These are phyloP conservation scores for Penicillium subrubescens DNA, from an alignment of 495 filamentous ascomycete genomes.

Conservation along the genomic window DNA sequence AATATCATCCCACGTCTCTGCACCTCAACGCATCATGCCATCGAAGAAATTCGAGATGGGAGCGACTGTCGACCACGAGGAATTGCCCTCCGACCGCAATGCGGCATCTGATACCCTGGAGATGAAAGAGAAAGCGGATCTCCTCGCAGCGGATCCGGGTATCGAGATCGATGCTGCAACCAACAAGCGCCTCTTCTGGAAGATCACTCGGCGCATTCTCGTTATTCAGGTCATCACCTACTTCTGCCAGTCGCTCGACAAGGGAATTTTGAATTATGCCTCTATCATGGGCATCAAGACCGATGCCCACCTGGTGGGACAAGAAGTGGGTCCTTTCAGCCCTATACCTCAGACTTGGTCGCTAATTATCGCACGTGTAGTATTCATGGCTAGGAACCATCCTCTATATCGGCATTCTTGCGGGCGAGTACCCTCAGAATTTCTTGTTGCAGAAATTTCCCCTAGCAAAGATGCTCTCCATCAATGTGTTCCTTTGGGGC, in stretches of 20 bases:
- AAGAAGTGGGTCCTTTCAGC: conserved; percentile 22
- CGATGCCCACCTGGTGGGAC: conserved; percentile 35
- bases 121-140: conserved; percentile 4
- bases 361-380: conserved; percentile 14
- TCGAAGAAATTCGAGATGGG: conserved; percentile 7
- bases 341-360: not conserved
- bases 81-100: conserved; percentile 1
- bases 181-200: conserved; percentile 23
- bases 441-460: conserved; percentile 51
- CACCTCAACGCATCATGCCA: not conserved
- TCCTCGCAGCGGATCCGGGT: not conserved
- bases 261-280: conserved; percentile 49
- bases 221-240: conserved; percentile 26
- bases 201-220: conserved; percentile 20
- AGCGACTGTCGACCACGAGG: conserved; percentile 7
- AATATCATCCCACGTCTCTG: not conserved
- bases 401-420: conserved; percentile 47
- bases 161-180: conserved; percentile 22
- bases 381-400: conserved; percentile 47
- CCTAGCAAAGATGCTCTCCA: conserved; percentile 44
- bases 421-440: conserved; percentile 47
- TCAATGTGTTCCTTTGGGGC: conserved; percentile 43
- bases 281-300: conserved; percentile 44
- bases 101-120: not conserved
- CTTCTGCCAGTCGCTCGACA: conserved; percentile 47